Conservation (phyloP, 2,329 filamentous ascomycete species). For the Diaporthe destruens region DNA sequence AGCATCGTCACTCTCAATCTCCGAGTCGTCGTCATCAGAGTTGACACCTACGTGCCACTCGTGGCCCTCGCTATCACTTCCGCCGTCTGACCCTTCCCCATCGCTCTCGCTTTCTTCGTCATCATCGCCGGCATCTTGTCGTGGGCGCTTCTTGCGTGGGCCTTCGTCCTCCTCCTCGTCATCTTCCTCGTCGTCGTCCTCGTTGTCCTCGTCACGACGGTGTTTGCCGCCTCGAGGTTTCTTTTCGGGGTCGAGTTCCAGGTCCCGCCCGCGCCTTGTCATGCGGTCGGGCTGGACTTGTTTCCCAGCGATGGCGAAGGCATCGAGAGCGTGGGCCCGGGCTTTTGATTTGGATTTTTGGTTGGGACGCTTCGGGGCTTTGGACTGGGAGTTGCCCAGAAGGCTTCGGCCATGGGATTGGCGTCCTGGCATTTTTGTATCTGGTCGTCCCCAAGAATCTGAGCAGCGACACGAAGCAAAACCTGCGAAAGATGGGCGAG, state of each 20-base stretch:
- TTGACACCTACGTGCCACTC: conserved; percentile 82
- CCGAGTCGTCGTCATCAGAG: conserved; percentile 71
- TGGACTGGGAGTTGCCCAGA: conserved; percentile 49
- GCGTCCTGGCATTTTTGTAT: conserved; percentile 64
- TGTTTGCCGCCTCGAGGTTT: conserved; percentile 55
- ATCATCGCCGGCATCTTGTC: conserved; percentile 56
- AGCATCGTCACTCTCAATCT: conserved; percentile 80
- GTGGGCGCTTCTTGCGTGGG: conserved; percentile 53
- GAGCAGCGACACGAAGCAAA: not conserved
- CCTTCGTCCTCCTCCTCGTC: conserved; percentile 76
- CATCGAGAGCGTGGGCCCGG: conserved; percentile 66
- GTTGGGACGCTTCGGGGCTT: conserved; percentile 47
- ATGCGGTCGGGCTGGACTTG: conserved; percentile 58
- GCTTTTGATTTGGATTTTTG: conserved; percentile 62
- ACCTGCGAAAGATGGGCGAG: not conserved
- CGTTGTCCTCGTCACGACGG: conserved; percentile 58
- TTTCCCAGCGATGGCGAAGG: conserved; percentile 69
- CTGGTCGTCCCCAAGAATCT: not conserved
- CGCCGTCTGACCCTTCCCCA: conserved; percentile 75
- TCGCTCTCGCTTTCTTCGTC: conserved; percentile 59
- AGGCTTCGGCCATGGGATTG: conserved; percentile 70
- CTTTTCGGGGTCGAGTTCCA: conserved; percentile 62
- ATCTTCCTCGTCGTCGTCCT: conserved; percentile 67
- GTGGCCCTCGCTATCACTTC: conserved; percentile 87
- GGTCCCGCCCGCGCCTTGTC: conserved; percentile 57